Evolutionary conservation across 2,329 filamentous ascomycete species (phyloP), one percentile per base, ranked within the genome.

Genomic region (Ascochyta lentis): DNA sequence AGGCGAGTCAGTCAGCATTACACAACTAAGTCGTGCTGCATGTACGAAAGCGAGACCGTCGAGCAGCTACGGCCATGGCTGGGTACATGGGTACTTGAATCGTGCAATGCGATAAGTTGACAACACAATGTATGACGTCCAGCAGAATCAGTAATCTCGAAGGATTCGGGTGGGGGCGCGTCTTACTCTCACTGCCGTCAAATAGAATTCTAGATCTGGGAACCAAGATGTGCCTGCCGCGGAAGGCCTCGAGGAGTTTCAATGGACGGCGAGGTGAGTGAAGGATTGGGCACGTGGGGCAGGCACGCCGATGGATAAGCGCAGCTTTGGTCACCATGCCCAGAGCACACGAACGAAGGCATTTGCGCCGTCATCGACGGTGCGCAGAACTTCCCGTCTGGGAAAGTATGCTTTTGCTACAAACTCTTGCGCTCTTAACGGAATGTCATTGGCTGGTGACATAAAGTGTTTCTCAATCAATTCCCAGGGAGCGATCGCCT

Each of bases 141-240:
- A 23, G 23, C 19, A 43, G 15, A 37, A 8, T 33, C 8, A 19
- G 33, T 8, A 43, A 33, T 13, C 35, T 37, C 29, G 46, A 50
- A 49, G 47, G 53, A 46, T 47, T 19, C 3, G 29, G 15, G 42
- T 56, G 53, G 53, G 46, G 46, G 53, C 50, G 42, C 47, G 24
- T 26, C 33, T 40, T 52, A 27, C 41, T 50, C 13, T 29, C 15
- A 13, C 38, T 26, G 24, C 22, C 42, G 37, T 37, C 35, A 38
- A 50, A 38, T 15, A 33, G 3, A 37, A 29, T 29, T 50, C 41
- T 31, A 29, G 42, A 50, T 41, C 31, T n/a, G 22, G 19, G 19
- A 16, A 37, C 31, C 38, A 16, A 26, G 27, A 35, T 34, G 27
- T 38, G 31, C 35, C 22, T 38, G 8, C 52, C 37, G 31, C 31